Evolutionary conservation across 768 basidiomycete species (phyloP).

Genomic region (Rhizopogon vulgaris): DNA sequence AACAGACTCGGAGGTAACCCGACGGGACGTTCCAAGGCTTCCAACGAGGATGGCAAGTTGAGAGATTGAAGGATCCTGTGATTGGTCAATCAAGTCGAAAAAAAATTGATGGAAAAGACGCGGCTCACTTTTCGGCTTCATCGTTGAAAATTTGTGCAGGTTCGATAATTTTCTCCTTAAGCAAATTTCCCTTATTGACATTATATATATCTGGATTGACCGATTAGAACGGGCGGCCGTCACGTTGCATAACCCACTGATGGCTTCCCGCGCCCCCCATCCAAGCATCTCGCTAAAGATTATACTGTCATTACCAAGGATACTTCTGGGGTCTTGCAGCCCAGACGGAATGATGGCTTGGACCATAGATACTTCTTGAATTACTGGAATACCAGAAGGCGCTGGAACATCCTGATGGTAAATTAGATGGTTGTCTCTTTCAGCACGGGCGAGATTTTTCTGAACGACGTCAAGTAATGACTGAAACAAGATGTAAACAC

Average conservation of each 20-base stretch:
- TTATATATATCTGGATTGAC: conserved; percentile 68
- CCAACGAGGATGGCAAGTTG: conserved; percentile 80
- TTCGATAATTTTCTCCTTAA: conserved; percentile 62
- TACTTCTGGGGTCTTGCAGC: conserved; percentile 50
- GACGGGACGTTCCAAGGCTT: conserved; percentile 81
- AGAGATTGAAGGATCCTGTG: conserved; percentile 59
- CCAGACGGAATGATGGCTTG: conserved; percentile 50
- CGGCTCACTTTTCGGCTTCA: conserved; percentile 50
- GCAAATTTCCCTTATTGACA: conserved; percentile 65
- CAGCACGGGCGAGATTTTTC: conserved; percentile 61
- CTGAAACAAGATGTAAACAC: conserved; percentile 33
- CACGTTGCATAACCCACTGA: conserved; percentile 46
- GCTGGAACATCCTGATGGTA: conserved; percentile 88
- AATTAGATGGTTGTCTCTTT: conserved; percentile 91
- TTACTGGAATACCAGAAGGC: conserved; percentile 54
- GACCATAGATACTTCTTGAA: conserved; percentile 63
- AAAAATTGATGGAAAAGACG: neutral
- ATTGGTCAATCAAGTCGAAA: conserved; percentile 2
- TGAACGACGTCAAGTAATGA: conserved; percentile 70
- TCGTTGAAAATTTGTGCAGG: conserved; percentile 59
- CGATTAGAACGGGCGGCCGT: neutral
- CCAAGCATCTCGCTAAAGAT: conserved; percentile 73
- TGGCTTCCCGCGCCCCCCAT: conserved; percentile 85
- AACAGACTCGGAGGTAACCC: conserved; percentile 87
- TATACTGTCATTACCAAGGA: conserved; percentile 46